phyloP scores from a whole-genome alignment of 2,329 filamentous ascomycete genomes.

The Hortaea sp. region DNA sequence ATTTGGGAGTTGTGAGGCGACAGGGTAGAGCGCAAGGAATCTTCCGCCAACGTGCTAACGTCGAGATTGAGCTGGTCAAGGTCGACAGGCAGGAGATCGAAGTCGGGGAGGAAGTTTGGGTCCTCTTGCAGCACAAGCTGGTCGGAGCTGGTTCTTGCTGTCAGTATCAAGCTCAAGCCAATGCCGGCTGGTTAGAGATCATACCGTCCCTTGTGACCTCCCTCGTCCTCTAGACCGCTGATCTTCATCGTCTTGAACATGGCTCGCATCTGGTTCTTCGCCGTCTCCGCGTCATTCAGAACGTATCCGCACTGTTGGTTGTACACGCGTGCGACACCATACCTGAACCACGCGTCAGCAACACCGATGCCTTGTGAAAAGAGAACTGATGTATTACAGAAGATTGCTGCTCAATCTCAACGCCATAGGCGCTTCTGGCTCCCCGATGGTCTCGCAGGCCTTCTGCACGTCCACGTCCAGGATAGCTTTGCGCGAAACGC shows the following conservation, averaged over 20 bases:
- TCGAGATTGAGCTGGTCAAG: conserved; percentile 37
- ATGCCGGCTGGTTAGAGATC: conserved; percentile 12
- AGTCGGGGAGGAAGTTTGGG: conserved; percentile 64
- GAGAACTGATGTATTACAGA: conserved; percentile 40
- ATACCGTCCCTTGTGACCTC: conserved; percentile 59
- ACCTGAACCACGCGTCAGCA: conserved; percentile 34
- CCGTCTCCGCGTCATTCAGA: conserved; percentile 66
- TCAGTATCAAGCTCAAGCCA: neutral
- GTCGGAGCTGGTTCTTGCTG: conserved; percentile 46
- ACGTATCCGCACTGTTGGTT: conserved; percentile 80
- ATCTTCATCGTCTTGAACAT: conserved; percentile 51
- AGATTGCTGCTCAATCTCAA: conserved; percentile 82
- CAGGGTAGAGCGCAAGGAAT: conserved; percentile 25
- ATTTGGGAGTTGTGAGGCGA: conserved; percentile 26
- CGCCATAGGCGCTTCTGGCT: conserved; percentile 78
- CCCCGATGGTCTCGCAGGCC: conserved; percentile 79
- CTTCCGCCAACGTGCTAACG: conserved; percentile 34
- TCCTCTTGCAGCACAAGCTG: conserved; percentile 75
- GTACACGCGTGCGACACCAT: conserved; percentile 76
- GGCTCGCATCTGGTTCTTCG: conserved; percentile 61
- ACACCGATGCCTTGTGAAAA: neutral
- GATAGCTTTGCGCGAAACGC: conserved; percentile 75
- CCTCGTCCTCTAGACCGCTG: conserved; percentile 57
- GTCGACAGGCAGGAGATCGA: conserved; percentile 51
- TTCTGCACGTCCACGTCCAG: conserved; percentile 77